Base-by-base conservation (phyloP, 2,329 filamentous ascomycete genomes). In the Talaromyces sp. region DNA sequence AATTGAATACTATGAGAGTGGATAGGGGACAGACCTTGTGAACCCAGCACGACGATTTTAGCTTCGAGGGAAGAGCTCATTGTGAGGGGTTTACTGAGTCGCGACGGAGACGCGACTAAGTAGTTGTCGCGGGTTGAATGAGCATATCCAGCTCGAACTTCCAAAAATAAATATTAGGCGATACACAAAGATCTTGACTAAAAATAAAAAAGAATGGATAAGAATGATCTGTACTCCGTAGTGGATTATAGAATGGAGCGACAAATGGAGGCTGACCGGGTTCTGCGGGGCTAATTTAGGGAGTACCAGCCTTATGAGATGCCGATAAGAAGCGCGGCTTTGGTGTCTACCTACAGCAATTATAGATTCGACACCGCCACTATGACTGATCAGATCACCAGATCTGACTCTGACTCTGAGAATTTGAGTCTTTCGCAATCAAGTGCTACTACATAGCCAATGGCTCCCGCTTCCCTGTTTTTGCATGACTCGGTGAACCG, bases 11-110 rank as follows among this genome's bases (percentile, higher is more conserved):
- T 17, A 47, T 19, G 22, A 15, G n/a, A 47, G 41, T 9, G 45
- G 22, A 22, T 22, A 22, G 22, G 22, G 27, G 37, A 69, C 68
- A 50, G 71, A 83, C 81, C 81, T 74, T 83, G 82, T 49, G 80
- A 79, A 69, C 82, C 82, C 11, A 84, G 76, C 60, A 84, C 80
- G 66, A 84, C 82, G 56, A 84, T 81, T 72, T 84, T 84, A 63
- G 82, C 82, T 73, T 84, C 82, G 58, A 83, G 79, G 61, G 77
- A 80, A 68, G 76, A 81, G 70, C 78, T 81, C 80, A 82, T 82
- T 69, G 72, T 71, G 65, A 64, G 65, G 57, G 33, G 39, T 15
- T 64, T 64, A 67, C 49, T 49, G 57, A 62, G 54, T 62, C 59
- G 62, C 58, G 58, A 74, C 71, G 71, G 69, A 25, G 70, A 71